Evolutionary conservation across 768 basidiomycete species (phyloP).

Genomic region (Russula griseocarnosa): DNA sequence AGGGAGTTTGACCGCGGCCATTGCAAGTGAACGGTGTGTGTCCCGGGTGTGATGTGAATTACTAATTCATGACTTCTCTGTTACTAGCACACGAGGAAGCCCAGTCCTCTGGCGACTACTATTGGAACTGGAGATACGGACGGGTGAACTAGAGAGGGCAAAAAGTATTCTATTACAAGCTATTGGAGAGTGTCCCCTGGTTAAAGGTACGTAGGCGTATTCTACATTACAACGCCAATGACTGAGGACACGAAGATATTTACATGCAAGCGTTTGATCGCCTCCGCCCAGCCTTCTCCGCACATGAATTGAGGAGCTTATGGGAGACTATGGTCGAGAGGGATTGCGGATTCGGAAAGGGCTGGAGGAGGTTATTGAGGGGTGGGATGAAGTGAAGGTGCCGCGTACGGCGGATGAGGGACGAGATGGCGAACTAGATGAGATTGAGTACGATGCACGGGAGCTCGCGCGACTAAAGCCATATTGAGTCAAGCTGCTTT

Average conservation of each 20-base stretch:
- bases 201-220: conserved; percentile 52
- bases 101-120: conserved; percentile 67
- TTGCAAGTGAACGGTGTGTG: conserved; percentile 63
- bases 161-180: conserved; percentile 74
- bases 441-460: conserved; percentile 57
- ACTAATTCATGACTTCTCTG: conserved; percentile 3
- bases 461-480: conserved; percentile 62
- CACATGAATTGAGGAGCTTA: conserved; percentile 54
- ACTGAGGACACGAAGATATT: conserved; percentile 47
- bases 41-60: neutral
- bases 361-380: conserved; percentile 54
- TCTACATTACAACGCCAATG: conserved; percentile 8
- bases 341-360: conserved; percentile 57
- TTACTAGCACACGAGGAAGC: conserved; percentile 59
- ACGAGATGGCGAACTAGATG: conserved; percentile 35
- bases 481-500: conserved; percentile 40
- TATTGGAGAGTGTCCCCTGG: conserved; percentile 67
- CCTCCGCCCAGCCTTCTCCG: conserved; percentile 57
- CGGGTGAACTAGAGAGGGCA: conserved; percentile 53
- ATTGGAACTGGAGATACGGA: conserved; percentile 72
- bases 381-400: conserved; percentile 38
- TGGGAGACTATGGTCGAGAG: conserved; percentile 76
- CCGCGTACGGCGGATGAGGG: conserved; percentile 15
- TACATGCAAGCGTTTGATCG: conserved; percentile 76
- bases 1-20: conserved; percentile 55